Percentiles rank a stretch among this genome's conserved stretches.
phyloP scores from a whole-genome alignment of 2,329 filamentous ascomycete genomes.

The Claviceps lovelessii region DNA sequence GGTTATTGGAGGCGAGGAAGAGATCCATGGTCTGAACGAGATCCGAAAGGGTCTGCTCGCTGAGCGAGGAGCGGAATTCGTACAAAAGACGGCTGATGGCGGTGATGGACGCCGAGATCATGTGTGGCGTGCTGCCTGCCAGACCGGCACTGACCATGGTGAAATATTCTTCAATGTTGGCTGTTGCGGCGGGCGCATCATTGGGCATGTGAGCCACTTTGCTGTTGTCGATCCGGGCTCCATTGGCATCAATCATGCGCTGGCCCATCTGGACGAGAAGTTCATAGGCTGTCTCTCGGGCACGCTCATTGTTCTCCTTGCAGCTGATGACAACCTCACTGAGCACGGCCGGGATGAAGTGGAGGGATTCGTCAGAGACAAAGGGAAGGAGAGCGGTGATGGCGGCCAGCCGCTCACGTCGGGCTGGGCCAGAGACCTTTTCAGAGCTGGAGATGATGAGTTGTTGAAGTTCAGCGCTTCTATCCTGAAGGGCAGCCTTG shows the following conservation, averaged over 20 bases:
- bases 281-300: conserved; percentile 77
- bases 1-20: conserved; percentile 90
- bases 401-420: conserved; percentile 72
- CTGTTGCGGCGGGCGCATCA: conserved; percentile 61
- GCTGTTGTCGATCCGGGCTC: conserved; percentile 66
- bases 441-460: conserved; percentile 67
- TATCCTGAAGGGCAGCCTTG: conserved; percentile 57
- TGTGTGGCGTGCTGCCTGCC: conserved; percentile 83
- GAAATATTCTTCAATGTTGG: conserved; percentile 87
- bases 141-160: conserved; percentile 96
- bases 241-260: conserved; percentile 52
- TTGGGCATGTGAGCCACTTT: conserved; percentile 77
- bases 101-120: conserved; percentile 95
- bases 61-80: conserved; percentile 65
- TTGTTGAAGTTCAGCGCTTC: conserved; percentile 66
- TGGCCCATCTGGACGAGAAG: conserved; percentile 79
- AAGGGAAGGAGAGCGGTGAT: conserved; percentile 68
- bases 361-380: conserved; percentile 62
- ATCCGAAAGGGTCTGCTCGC: conserved; percentile 57
- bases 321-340: conserved; percentile 92
- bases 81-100: conserved; percentile 87
- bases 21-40: conserved; percentile 90
- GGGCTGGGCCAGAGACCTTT: conserved; percentile 73
- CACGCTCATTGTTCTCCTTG: conserved; percentile 96
- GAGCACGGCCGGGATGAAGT: conserved; percentile 84